Evolutionary conservation across 345 rosid genomes (phyloP), one percentile per base, ranked within the genome.

Genomic region (Boechera divaricarpa): DNA sequence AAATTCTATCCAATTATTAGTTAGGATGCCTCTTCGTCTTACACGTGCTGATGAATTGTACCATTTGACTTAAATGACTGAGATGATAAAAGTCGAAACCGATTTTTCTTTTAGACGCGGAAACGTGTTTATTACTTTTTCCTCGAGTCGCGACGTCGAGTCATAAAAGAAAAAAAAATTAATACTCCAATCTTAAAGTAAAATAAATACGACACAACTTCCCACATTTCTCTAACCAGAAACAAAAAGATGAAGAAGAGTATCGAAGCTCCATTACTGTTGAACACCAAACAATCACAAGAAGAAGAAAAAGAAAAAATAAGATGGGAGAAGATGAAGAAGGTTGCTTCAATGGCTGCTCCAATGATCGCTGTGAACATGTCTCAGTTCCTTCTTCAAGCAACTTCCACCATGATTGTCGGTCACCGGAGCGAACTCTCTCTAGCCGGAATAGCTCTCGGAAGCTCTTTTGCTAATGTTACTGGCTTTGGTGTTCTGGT

Each of bases 401-500:
- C 51, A 51, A 70, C 79, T 69, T 80, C 80, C 0, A 70, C 79
- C 0, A 80, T 80, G 80, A 74, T 80, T 6, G 80, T 80, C 0
- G 83, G 83, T 65, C 83, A 80, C 76, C 68, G 28, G 7, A 71
- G 58, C 3, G 79, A 75, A 51, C 73, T 75, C 10, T 52, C 69
- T 1, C 80, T 80, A 16, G 76, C 83, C 42, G 79, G 83, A 13
- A 60, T 70, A 3, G 72, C 83, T 10, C 79, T 80, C 4, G 83
- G 79, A 1, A 70, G 73, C 72, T 80, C 83, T 6, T 80, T 80
- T 18, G 73, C 83, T 70, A 70, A 69, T 32, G 83, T 75, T 5
- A 80, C 83, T 2, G 80, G 80, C 42, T 80, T 80, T 18, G 76
- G 79, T 75, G 33, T 80, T 24, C 72, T 80, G 4, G 83, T 80